phyloP scores from a whole-genome alignment of 306 rosid genomes.

The Alnus glutinosa region DNA sequence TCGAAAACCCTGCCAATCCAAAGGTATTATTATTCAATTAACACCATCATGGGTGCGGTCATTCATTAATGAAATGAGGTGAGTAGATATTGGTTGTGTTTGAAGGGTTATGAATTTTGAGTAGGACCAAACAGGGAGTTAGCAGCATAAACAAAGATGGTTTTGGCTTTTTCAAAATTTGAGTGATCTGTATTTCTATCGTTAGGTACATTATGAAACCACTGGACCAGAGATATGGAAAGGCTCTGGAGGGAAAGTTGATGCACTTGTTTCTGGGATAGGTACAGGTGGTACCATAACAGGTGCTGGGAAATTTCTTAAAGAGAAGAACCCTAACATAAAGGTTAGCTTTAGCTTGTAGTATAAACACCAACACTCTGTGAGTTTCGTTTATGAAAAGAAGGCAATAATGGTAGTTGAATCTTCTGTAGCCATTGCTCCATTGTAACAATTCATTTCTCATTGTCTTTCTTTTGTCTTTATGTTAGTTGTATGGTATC shows the following conservation, averaged over 20 bases:
- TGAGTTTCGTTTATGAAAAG: neutral
- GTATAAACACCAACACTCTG: neutral
- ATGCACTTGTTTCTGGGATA: constrained; percentile 70
- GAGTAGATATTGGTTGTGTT: neutral
- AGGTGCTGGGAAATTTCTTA: constrained; percentile 77
- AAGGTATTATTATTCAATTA: constrained; percentile 45
- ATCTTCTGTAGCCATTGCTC: constrained; percentile 10
- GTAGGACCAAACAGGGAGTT: neutral
- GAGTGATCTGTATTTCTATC: constrained; percentile 13
- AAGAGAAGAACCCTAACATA: constrained; percentile 68
- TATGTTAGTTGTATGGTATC: constrained; percentile 64
- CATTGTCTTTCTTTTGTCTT: constrained; percentile 13
- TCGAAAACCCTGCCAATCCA: constrained; percentile 89
- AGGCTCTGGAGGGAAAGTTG: constrained; percentile 65
- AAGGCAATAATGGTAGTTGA: neutral
- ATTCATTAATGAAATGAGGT: neutral
- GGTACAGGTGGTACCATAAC: constrained; percentile 88
- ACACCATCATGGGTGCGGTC: neutral
- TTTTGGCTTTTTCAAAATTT: constrained; percentile 17
- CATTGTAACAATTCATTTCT: constrained; percentile 8
- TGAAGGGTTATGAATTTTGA: neutral
- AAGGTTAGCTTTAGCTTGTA: constrained; percentile 44
- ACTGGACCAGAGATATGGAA: constrained; percentile 91
- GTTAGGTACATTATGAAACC: constrained; percentile 76
- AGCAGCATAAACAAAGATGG: neutral